Base-by-base conservation (phyloP, 441 rosid species). In the Lepidium campestre region DNA sequence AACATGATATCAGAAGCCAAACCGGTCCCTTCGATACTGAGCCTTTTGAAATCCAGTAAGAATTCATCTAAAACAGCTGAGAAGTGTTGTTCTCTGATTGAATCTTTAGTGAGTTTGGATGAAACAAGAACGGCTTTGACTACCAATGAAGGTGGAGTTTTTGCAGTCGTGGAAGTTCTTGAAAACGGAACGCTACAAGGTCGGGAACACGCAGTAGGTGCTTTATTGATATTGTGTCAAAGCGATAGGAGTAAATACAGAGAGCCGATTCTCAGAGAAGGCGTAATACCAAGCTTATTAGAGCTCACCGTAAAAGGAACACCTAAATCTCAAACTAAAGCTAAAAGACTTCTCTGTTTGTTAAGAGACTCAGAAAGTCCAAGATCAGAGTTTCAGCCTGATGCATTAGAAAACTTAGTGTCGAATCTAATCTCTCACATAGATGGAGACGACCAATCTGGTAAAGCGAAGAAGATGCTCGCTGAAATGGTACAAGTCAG, bases 401-500 rank as follows among this genome's bases (percentile, higher is more conserved):
- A 90, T 65, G 84, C 96, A 1, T 62, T 90, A n/a, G 93, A 93
- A 66, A 88, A 90, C 53, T 88, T 93, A n/a, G 94, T 88, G 27
- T 88, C 96, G 55, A 82, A 83, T 74, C 84, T 93, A 42, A 88
- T 93, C 50, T 88, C 91, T 15, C 87, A 84, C 68, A 86, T 88
- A 2, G 93, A 93, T 31, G 89, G 87, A 42, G 96, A 90, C 17
- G 98, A 93, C 10, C 98, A 90, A 69, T 84, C 83, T 1, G 78
- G 81, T 32, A 88, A 88, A 64, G 98, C 97, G 0, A 90, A 87
- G 86, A 88, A 88, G 78, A 93, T 90, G 94, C 77, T 93, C 27
- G 83, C 96, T n/a, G 97, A 93, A 78, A 93, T 93, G 98, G 96
- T 93, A 12, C 90, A 93, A 74, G 96, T 88, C 19, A 90, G 96